Conservation (phyloP, 2,329 filamentous ascomycete species). For the Ophiostoma himal-ulmi region DNA sequence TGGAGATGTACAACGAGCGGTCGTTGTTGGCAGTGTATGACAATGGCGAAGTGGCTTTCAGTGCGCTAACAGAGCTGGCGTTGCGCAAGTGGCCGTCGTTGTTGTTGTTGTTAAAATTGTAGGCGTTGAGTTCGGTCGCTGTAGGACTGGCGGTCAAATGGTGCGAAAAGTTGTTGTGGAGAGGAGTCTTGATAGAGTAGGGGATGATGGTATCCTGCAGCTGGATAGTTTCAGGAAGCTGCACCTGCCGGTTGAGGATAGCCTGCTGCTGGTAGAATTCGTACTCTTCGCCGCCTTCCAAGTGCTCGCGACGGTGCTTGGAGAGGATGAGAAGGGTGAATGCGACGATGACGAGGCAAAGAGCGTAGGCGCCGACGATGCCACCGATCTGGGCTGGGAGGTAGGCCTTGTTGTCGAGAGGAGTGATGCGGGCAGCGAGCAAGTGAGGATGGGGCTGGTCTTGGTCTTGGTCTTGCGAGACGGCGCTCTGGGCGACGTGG, state of each 20-base stretch:
- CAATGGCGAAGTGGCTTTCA: slow-evolving; percentile 15
- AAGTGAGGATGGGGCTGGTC: slow-evolving; percentile 47
- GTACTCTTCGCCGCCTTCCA: slow-evolving; percentile 49
- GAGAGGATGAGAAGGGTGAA: slow-evolving; percentile 56
- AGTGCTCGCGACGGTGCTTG: slow-evolving; percentile 48
- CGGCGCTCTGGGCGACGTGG: slow-evolving; percentile 46
- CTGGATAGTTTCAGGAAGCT: slow-evolving; percentile 29
- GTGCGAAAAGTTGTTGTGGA: slow-evolving; percentile 44
- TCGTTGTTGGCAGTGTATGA: slow-evolving; percentile 19
- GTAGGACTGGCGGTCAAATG: slow-evolving; percentile 35
- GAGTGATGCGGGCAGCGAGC: slow-evolving; percentile 33
- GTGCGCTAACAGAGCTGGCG: background rate
- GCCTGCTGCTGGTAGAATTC: slow-evolving; percentile 32
- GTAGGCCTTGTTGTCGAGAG: slow-evolving; percentile 53
- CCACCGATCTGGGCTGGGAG: slow-evolving; percentile 78
- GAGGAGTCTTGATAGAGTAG: slow-evolving; percentile 31
- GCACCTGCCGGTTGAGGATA: slow-evolving; percentile 28
- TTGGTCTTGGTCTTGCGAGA: slow-evolving; percentile 48
- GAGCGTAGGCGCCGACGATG: slow-evolving; percentile 76
- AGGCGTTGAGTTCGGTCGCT: slow-evolving; percentile 10
- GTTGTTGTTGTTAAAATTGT: background rate
- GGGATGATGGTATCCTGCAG: slow-evolving; percentile 28
- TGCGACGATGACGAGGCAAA: slow-evolving; percentile 69
- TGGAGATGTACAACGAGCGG: slow-evolving; percentile 38
- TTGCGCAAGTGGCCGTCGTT: background rate